Evolutionary conservation across 805 yeast genomes (phyloP), one percentile per base, ranked within the genome.

Genomic region (Monosporozyma unispora): DNA sequence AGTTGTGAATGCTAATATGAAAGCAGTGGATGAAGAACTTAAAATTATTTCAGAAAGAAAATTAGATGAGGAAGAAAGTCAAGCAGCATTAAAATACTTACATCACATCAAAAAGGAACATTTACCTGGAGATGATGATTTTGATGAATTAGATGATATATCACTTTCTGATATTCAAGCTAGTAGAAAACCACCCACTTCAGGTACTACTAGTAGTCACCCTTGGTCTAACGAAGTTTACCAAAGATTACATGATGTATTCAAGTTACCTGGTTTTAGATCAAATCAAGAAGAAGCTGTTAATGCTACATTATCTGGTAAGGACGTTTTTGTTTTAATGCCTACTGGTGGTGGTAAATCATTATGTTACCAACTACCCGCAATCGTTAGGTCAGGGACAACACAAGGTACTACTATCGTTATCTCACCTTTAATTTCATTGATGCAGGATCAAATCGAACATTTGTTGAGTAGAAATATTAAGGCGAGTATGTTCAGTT

Each of bases 341-440:
- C 99, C 99, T 0, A 93, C 99, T 0, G 99, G 99, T 38, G 99
- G 99, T 46, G 99, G 99, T 45, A 93, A 93, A 63, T 91, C 98
- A 0, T 70, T 93, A 39, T 93, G 99, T 63, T 93, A 90, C 66
- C 99, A 93, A 66, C 71, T 93, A 31, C 99, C 99, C 0, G 97
- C 99, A 0, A 71, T 93, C 42, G 81, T 91, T 1, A 72, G 74
- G 37, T 73, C 83, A 1, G 96, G 96, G 0, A 73, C 65, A 28
- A 87, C 96, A 0, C 69, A 67, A 14, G 98, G 98, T 14, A 84
- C 95, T 0, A 89, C 99, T 0, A 79, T 93, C 38, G 99, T 93
- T 8, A 80, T 93, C 8, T 91, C 98, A 0, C 99, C 99, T 1
- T 75, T 93, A 56, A 89, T 93, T 41, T 93, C 99, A 0, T 75